Conservation (phyloP, 768 basidiomycete species). For the Lactarius deliciosus region DNA sequence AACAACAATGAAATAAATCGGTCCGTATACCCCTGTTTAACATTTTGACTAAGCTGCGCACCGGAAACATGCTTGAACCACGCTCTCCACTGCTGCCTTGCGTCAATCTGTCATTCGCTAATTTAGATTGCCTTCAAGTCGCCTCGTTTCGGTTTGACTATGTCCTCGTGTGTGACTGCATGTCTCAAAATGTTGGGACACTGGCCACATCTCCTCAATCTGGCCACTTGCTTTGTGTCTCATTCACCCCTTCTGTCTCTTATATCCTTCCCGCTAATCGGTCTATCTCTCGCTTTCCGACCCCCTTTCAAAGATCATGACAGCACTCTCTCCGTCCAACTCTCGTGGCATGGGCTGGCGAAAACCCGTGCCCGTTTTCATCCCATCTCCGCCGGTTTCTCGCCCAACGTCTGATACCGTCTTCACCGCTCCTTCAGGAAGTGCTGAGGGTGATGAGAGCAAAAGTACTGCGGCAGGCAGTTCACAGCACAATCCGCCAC, state of each 20-base stretch:
- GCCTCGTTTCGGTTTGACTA: constrained; percentile 20
- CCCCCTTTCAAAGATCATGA: constrained; percentile 23
- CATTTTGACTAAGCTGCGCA: constrained; percentile 7
- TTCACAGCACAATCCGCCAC: constrained; percentile 5
- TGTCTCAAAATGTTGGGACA: not conserved
- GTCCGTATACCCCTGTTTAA: constrained; percentile 18
- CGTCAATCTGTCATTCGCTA: not conserved
- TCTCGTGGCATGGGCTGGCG: constrained; percentile 28
- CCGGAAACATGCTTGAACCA: constrained; percentile 24
- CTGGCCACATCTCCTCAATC: constrained; percentile 21
- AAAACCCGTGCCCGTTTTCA: constrained; percentile 28
- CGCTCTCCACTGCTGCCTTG: constrained; percentile 5
- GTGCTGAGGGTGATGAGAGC: not conserved
- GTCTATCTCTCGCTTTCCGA: constrained; percentile 9
- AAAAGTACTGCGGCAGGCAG: not conserved
- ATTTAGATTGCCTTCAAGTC: constrained; percentile 7
- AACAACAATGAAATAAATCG: not conserved
- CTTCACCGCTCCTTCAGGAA: not conserved
- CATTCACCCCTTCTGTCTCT: constrained; percentile 14
- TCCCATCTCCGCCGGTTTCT: constrained; percentile 27
- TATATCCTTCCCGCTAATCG: constrained; percentile 24
- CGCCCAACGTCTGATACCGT: constrained; percentile 26
- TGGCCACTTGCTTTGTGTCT: constrained; percentile 16
- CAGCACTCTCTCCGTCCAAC: constrained; percentile 24
- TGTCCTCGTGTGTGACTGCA: constrained; percentile 23